Evolutionary conservation across 1,284 basidiomycete species (phyloP).

Genomic region (Mycosarcoma mackinlayi): DNA sequence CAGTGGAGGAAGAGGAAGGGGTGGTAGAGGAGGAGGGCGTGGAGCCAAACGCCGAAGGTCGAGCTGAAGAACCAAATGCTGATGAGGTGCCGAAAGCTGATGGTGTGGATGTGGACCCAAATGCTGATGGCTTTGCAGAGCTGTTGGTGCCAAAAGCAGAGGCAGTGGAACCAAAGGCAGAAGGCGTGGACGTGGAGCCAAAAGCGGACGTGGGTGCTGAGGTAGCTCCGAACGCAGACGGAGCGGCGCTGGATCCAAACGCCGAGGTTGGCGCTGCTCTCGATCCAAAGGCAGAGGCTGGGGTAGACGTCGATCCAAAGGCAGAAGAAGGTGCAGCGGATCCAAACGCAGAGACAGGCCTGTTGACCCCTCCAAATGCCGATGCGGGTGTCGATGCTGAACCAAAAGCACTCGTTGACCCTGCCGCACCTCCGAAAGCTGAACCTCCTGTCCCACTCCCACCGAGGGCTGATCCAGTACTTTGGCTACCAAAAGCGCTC

Average conservation of each 20-base stretch:
- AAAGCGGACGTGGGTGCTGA: background rate
- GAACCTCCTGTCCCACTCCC: constrained; percentile 5
- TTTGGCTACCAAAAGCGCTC: constrained; percentile 20
- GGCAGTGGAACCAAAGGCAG: constrained; percentile 13
- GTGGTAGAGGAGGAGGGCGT: background rate
- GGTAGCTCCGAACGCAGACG: constrained; percentile 11
- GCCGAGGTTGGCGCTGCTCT: constrained; percentile 4
- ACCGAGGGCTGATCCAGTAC: constrained; percentile 15
- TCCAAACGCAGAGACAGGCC: constrained; percentile 20
- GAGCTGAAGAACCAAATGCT: constrained; percentile 20
- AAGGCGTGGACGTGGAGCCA: constrained; percentile 1
- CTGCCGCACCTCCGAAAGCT: constrained; percentile 17
- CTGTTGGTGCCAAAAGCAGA: constrained; percentile 17
- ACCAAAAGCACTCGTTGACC: constrained; percentile 22
- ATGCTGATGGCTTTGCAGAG: constrained; percentile 5
- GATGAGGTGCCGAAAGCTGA: constrained; percentile 18
- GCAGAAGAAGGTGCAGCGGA: constrained; percentile 18
- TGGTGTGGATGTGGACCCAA: constrained; percentile 8
- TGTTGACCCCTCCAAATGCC: constrained; percentile 16
- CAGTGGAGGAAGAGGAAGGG: background rate
- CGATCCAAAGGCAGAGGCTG: constrained; percentile 21
- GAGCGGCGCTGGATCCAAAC: constrained; percentile 12
- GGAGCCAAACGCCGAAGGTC: constrained; percentile 22
- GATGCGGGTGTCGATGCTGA: constrained; percentile 15
- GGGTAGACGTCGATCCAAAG: constrained; percentile 17